Percentiles rank a stretch among this genome's conserved stretches.
These are phyloP conservation scores for Wickerhamiella brachini DNA, from an alignment of 805 yeast species.

Conservation along the genomic window DNA sequence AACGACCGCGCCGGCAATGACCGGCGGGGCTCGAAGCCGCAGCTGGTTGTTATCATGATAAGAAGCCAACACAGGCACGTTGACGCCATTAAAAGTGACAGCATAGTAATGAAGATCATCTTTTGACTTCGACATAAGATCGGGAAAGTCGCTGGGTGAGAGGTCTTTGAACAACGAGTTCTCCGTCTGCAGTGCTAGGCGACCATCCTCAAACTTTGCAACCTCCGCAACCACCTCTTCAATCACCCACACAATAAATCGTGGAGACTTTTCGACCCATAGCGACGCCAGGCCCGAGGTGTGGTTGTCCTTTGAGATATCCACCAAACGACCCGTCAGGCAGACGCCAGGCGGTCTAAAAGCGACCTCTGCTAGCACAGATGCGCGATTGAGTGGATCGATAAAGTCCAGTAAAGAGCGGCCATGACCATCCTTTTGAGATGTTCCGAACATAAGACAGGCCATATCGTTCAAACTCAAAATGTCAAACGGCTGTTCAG, in stretches of 20 bases:
- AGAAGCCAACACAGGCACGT: slow-evolving; percentile 4
- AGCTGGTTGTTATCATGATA: slow-evolving; percentile 2
- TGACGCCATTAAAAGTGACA: slow-evolving; percentile 3
- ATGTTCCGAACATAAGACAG: slow-evolving; percentile 72
- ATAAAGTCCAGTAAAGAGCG: slow-evolving; percentile 58
- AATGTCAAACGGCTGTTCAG: slow-evolving; percentile 62
- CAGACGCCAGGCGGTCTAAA: not conserved
- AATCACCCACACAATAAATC: slow-evolving; percentile 65
- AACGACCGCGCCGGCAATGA: slow-evolving; percentile 10
- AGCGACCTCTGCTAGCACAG: slow-evolving; percentile 1
- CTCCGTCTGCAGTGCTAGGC: slow-evolving; percentile 16
- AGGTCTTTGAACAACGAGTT: slow-evolving; percentile 38
- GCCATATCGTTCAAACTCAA: slow-evolving; percentile 84
- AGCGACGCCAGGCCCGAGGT: slow-evolving; percentile 70
- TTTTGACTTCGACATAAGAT: not conserved
- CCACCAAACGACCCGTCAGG: slow-evolving; percentile 60
- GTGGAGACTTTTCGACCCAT: slow-evolving; percentile 69
- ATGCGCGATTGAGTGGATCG: slow-evolving; percentile 4
- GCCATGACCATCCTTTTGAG: slow-evolving; percentile 46
- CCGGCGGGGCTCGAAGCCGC: slow-evolving; percentile 4
- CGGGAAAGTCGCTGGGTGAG: not conserved
- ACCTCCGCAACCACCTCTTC: slow-evolving; percentile 49
- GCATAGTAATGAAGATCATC: not conserved
- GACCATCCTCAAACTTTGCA: slow-evolving; percentile 36
- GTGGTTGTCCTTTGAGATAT: slow-evolving; percentile 54